phyloP scores from a whole-genome alignment of 2,329 filamentous ascomycete species.

The Elsinoe arachidis region DNA sequence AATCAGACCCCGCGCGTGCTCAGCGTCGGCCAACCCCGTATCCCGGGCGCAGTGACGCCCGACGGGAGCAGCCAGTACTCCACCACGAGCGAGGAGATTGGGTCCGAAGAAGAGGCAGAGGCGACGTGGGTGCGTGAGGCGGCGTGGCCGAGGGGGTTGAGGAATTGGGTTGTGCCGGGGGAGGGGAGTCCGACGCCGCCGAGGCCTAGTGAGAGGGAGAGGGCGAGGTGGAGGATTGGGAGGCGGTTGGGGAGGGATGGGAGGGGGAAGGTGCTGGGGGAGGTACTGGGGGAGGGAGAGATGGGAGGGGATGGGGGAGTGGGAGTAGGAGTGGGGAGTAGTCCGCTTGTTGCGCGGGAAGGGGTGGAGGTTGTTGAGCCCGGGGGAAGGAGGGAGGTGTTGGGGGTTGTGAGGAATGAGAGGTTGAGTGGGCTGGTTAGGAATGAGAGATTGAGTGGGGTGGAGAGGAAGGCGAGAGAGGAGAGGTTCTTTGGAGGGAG shows the following conservation, averaged over 20 bases:
- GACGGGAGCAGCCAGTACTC: constrained; percentile 1
- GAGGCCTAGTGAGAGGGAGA: constrained; percentile 17
- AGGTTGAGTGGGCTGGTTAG: constrained; percentile 18
- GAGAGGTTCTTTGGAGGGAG: constrained; percentile 23
- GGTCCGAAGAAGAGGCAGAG: constrained; percentile 19
- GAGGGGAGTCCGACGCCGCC: constrained; percentile 30
- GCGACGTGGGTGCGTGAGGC: constrained; percentile 17
- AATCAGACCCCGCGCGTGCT: background rate
- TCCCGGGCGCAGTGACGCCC: background rate
- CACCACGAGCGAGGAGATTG: constrained; percentile 16
- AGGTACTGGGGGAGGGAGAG: too few species aligned
- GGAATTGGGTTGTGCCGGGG: constrained; percentile 25
- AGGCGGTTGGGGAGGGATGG: constrained; percentile 13
- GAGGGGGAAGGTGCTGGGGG: background rate
- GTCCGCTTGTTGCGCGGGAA: background rate
- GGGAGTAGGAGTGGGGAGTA: background rate
- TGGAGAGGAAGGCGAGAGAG: constrained; percentile 16
- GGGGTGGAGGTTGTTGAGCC: constrained; percentile 3
- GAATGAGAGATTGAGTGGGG: constrained; percentile 18
- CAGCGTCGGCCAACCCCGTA: background rate
- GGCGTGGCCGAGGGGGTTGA: constrained; percentile 23
- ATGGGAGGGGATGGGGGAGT: too few species aligned
- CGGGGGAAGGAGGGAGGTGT: background rate
- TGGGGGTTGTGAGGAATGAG: background rate
- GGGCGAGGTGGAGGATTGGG: constrained; percentile 17